Evolutionary conservation across 108 stramenopile species (phyloP).

Genomic region (Skeletonema menzelii): DNA sequence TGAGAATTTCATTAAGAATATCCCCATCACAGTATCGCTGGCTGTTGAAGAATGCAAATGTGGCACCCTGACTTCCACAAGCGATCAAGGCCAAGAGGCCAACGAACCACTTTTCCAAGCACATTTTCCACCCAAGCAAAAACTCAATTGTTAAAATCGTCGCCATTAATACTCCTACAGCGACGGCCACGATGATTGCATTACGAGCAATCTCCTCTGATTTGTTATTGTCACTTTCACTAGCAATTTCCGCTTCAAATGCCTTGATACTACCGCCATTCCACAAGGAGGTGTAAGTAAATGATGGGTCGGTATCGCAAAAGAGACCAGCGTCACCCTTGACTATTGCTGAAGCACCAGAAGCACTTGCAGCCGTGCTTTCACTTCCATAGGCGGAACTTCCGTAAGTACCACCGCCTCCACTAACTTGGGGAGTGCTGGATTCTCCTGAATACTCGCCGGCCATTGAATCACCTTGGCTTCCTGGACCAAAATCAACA

Average conservation of each 20-base stretch:
- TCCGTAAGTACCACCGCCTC: background rate
- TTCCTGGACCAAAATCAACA: background rate
- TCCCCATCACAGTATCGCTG: slow-evolving; percentile 41
- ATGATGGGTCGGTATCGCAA: slow-evolving; percentile 14
- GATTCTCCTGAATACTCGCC: background rate
- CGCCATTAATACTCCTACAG: slow-evolving; percentile 14
- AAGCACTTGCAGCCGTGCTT: background rate
- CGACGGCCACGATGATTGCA: slow-evolving; percentile 9
- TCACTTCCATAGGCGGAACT: background rate
- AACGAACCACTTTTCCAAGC: slow-evolving; percentile 25
- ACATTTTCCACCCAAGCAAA: slow-evolving; percentile 27
- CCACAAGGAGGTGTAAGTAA: slow-evolving; percentile 14
- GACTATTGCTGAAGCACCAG: background rate
- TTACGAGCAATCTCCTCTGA: slow-evolving; percentile 33
- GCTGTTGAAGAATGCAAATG: slow-evolving; percentile 39
- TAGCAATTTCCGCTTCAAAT: slow-evolving; percentile 10
- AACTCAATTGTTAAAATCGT: slow-evolving; percentile 14
- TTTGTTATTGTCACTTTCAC: slow-evolving; percentile 21
- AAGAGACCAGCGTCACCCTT: slow-evolving; percentile 27
- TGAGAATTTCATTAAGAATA: slow-evolving; percentile 32
- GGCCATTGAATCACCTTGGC: background rate
- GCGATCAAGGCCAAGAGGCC: slow-evolving; percentile 11
- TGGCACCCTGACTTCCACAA: slow-evolving; percentile 25
- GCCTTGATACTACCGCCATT: slow-evolving; percentile 7
- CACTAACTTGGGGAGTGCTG: background rate